These are phyloP conservation scores for Solanum hybrid DNA, from an alignment of 305 asterid genomes.

Conservation along the genomic window DNA sequence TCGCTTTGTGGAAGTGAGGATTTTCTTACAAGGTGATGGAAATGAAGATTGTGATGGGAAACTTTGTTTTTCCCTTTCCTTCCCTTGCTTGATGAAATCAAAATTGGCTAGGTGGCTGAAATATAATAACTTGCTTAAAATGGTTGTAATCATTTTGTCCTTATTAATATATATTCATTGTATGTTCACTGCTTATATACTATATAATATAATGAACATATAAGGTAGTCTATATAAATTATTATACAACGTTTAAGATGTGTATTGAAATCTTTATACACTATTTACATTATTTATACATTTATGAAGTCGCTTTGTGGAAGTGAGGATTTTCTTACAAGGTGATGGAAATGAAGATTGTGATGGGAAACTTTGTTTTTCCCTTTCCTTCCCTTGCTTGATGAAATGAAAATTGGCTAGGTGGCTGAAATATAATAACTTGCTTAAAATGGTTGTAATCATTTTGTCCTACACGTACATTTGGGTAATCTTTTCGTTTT, in stretches of 20 bases:
- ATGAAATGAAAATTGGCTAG: not conserved
- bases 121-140: not conserved
- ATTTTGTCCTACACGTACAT: not conserved
- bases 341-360: not conserved
- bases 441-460: not conserved
- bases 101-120: not conserved
- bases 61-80: not conserved
- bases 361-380: not conserved
- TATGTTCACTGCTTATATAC: too few species aligned
- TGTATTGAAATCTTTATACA: not conserved
- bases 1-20: not conserved
- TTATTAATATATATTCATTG: not conserved
- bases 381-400: not conserved
- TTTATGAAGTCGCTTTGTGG: not conserved
- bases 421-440: not conserved
- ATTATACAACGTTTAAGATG: not conserved
- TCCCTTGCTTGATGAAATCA: not conserved
- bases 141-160: not conserved
- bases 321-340: not conserved
- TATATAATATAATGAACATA: not conserved
- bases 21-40: not conserved
- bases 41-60: not conserved
- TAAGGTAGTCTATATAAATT: too few species aligned
- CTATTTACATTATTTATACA: not conserved
- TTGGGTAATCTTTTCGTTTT: not conserved